Conservation (phyloP, 768 basidiomycete species). For the Porphyrellus cyaneotinctus region DNA sequence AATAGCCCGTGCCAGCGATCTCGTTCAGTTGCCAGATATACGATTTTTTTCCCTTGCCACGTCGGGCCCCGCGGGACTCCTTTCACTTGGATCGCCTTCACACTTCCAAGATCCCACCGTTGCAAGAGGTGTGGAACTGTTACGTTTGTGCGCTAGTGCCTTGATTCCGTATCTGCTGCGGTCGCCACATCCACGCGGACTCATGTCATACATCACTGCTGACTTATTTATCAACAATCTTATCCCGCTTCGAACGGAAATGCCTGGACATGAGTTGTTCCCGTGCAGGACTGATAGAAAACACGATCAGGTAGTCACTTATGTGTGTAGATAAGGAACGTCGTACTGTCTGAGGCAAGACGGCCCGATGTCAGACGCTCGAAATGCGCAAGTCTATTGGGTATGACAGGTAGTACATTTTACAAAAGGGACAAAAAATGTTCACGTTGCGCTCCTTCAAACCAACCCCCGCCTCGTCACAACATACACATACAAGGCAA, state of each 20-base stretch:
- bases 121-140: not conserved
- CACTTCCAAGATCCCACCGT: conserved; percentile 12
- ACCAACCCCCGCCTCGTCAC: conserved; percentile 13
- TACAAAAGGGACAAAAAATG: conserved; percentile 18
- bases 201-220: not conserved
- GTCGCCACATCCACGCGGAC: conserved; percentile 1
- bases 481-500: conserved; percentile 25
- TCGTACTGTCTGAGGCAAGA: not conserved
- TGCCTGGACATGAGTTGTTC: not conserved
- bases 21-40: conserved; percentile 1
- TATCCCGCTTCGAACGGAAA: not conserved
- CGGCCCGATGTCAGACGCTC: not conserved
- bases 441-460: conserved; percentile 17
- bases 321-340: too few relatives aligned
- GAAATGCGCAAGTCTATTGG: conserved; percentile 20
- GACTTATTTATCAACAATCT: not conserved
- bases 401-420: conserved; percentile 25
- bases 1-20: conserved; percentile 10
- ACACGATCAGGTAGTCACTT: too few relatives aligned
- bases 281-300: conserved; percentile 1
- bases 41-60: not conserved
- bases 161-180: not conserved
- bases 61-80: conserved; percentile 9
- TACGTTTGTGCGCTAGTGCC: conserved; percentile 9
- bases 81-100: not conserved